Conservation (phyloP, 176 grass and related monocot species). For the Raddia distichophylla region DNA sequence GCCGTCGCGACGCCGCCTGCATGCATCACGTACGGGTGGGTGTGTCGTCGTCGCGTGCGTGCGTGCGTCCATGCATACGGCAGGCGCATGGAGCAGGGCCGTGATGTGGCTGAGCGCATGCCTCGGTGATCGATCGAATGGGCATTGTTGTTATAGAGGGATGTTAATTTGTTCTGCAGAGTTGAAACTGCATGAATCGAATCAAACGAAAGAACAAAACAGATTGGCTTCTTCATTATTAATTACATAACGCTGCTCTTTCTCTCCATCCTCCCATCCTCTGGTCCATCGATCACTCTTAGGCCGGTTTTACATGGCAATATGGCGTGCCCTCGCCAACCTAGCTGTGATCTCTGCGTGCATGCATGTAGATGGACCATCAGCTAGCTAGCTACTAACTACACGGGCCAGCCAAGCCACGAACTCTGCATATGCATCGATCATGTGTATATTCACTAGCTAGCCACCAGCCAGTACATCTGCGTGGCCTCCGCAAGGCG, state of each 20-base stretch:
- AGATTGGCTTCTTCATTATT: background rate
- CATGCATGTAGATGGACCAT: background rate
- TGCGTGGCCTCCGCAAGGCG: background rate
- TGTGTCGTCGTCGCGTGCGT: background rate
- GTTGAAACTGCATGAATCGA: background rate
- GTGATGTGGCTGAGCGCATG: too few species aligned
- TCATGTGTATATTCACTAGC: background rate
- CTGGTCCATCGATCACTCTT: background rate
- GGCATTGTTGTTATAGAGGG: too few species aligned
- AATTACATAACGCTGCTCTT: background rate
- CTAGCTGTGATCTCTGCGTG: background rate
- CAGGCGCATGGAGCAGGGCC: too few species aligned
- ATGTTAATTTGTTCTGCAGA: slow-evolving; percentile 19
- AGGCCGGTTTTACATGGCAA: slow-evolving; percentile 10
- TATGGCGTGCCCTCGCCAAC: background rate
- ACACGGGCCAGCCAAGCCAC: background rate
- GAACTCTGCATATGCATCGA: slow-evolving; percentile 7
- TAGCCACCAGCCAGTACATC: background rate
- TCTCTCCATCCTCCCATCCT: background rate
- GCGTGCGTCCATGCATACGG: background rate
- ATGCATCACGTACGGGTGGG: background rate
- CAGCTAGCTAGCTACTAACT: too few species aligned
- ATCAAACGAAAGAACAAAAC: slow-evolving; percentile 7
- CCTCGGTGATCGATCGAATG: background rate
- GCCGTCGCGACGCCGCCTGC: background rate